Evolutionary conservation across 331 rosid species (phyloP).

Genomic region (Dryas integrifolia): DNA sequence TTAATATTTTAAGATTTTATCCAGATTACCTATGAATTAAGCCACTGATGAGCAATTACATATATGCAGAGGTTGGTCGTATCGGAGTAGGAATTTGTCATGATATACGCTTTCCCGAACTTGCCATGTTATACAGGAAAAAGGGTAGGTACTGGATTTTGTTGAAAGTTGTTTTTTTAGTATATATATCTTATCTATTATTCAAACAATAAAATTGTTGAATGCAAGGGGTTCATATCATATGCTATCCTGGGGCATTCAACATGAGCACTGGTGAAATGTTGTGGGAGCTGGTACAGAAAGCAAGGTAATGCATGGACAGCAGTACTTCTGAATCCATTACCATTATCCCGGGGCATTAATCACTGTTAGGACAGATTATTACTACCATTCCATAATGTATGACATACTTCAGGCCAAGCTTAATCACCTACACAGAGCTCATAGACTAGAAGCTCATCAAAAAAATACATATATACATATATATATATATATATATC

Average conservation of each 20-base stretch:
- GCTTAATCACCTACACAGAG: too few species aligned
- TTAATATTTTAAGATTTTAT: too few species aligned
- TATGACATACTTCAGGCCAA: too few species aligned
- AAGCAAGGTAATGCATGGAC: conserved; percentile 24
- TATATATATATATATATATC: too few species aligned
- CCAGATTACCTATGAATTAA: background rate
- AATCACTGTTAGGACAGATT: too few species aligned
- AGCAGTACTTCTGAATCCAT: background rate
- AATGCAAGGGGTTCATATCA: conserved; percentile 24
- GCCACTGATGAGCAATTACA: background rate
- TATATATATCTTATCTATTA: background rate
- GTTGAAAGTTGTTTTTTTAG: background rate
- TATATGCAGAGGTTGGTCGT: conserved; percentile 32
- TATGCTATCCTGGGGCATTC: conserved; percentile 41
- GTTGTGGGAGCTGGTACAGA: conserved; percentile 36
- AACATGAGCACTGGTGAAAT: conserved; percentile 37
- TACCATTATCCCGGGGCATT: background rate
- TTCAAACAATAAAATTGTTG: background rate
- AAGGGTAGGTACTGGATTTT: conserved; percentile 27
- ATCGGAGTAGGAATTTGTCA: conserved; percentile 40
- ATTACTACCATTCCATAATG: too few species aligned
- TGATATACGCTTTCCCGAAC: conserved; percentile 37
- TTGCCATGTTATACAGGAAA: conserved; percentile 28
- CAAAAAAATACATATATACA: too few species aligned
- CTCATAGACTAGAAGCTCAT: too few species aligned